phyloP scores from a whole-genome alignment of 2,329 filamentous ascomycete genomes.

The Pezicula carpinea region DNA sequence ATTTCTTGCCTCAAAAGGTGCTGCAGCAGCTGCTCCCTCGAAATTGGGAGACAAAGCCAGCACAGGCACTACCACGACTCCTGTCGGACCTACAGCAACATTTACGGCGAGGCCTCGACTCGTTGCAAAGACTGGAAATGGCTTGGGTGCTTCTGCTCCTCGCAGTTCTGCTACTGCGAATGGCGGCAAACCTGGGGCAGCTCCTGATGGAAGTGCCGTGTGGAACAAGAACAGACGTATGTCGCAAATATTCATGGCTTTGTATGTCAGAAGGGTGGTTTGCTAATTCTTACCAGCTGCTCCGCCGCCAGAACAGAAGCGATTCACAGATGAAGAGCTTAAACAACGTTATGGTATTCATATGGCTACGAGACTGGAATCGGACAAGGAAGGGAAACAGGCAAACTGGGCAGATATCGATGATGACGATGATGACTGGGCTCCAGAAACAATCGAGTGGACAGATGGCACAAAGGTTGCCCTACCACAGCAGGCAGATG shows the following conservation, averaged over 20 bases:
- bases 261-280: not conserved
- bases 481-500: constrained; percentile 55
- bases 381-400: constrained; percentile 69
- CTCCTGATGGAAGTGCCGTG: constrained; percentile 68
- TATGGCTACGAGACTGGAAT: constrained; percentile 71
- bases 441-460: constrained; percentile 81
- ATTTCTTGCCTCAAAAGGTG: constrained; percentile 69
- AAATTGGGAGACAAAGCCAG: constrained; percentile 50
- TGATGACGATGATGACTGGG: constrained; percentile 84
- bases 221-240: constrained; percentile 88
- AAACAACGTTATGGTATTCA: constrained; percentile 82
- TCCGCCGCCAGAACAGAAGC: constrained; percentile 67
- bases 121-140: constrained; percentile 68
- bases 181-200: constrained; percentile 53
- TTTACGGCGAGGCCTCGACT: constrained; percentile 63
- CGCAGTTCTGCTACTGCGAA: constrained; percentile 40
- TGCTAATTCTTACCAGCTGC: constrained; percentile 41
- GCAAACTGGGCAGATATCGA: constrained; percentile 89
- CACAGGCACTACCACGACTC: constrained; percentile 37
- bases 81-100: constrained; percentile 40
- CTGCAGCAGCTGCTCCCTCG: constrained; percentile 37
- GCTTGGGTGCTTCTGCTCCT: constrained; percentile 48
- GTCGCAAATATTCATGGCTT: constrained; percentile 27
- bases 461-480: constrained; percentile 82
- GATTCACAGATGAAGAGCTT: constrained; percentile 81